Evolutionary conservation across 495 filamentous ascomycete genomes (phyloP), one percentile per base, ranked within the genome.

Genomic region (Podospora pseudocomata): DNA sequence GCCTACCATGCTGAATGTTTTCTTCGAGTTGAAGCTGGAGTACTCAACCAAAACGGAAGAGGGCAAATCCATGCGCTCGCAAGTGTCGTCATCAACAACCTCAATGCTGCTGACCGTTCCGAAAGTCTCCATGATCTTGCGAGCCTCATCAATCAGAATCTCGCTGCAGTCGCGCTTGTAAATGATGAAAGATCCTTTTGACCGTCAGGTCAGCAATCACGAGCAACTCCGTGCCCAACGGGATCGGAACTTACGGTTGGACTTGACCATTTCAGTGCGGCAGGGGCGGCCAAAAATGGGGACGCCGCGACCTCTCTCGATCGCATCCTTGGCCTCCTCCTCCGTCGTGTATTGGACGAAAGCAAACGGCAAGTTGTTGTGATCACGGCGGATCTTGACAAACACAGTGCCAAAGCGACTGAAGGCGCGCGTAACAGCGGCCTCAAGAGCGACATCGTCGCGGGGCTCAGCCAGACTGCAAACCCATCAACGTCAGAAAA

Each of bases 321-420:
- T 78, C 26, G 87, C 87, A 15, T 60, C 66, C 56, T 80, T 77
- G 23, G 86, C 87, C 71, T 87, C 77, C 4, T 77, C 71, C 16
- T 79, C 70, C 54, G 73, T 72, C 75, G 83, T 86, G 67, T 80
- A 90, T 74, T 89, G 87, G 65, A 80, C 83, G 69, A 90, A 90
- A 2, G 87, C 87, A 68, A 84, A 89, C 0, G 88, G 88, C 85
- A 89, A 89, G 57, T 83, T 77, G 27, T 77, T 78, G 27, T 54
- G 61, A 71, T 87, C 88, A 13, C 87, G 85, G 28, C 84, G 82
- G 58, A 90, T 87, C 78, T 90, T 90, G 63, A 88, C 86, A 65
- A 81, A 89, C 58, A 86, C 84, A 9, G 76, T 76, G 19, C 88
- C 88, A 70, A 77, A 89, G 20, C 71, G 69, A 23, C 75, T 75